phyloP scores from a whole-genome alignment of 345 rosid genomes.

The Citropsis articulata region DNA sequence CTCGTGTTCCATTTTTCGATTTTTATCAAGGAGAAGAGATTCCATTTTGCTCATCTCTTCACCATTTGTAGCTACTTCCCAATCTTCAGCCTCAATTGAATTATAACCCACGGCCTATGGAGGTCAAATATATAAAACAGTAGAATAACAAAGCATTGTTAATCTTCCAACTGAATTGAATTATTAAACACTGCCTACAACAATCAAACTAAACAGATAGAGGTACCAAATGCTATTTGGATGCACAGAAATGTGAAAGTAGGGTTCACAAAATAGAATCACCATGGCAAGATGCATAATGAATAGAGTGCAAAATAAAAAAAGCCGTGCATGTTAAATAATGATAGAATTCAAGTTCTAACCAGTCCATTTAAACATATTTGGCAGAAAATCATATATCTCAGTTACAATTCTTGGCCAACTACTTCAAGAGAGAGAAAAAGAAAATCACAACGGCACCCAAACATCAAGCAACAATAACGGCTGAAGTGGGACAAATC shows the following conservation, averaged over 20 bases:
- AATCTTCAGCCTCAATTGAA: constrained; percentile 98
- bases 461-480: background rate
- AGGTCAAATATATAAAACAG: constrained; percentile 17
- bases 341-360: background rate
- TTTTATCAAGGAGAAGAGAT: constrained; percentile 97
- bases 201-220: constrained; percentile 15
- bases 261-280: background rate
- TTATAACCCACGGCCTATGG: constrained; percentile 92
- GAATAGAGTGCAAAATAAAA: background rate
- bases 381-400: background rate
- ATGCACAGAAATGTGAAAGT: background rate
- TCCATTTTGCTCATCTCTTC: constrained; percentile 99
- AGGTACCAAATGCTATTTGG: constrained; percentile 3
- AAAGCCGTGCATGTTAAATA: background rate
- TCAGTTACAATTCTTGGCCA: background rate
- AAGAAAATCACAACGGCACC: background rate
- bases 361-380: background rate
- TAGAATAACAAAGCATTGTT: constrained; percentile 5
- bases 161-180: constrained; percentile 87
- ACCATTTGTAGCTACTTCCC: constrained; percentile 92
- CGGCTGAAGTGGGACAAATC: background rate
- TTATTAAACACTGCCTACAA: constrained; percentile 61
- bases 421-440: background rate
- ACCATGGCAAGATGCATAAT: background rate
- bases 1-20: constrained; percentile 94